These are phyloP conservation scores for Leccinum pallidistipes DNA, from an alignment of 1,284 basidiomycete species.

Conservation along the genomic window DNA sequence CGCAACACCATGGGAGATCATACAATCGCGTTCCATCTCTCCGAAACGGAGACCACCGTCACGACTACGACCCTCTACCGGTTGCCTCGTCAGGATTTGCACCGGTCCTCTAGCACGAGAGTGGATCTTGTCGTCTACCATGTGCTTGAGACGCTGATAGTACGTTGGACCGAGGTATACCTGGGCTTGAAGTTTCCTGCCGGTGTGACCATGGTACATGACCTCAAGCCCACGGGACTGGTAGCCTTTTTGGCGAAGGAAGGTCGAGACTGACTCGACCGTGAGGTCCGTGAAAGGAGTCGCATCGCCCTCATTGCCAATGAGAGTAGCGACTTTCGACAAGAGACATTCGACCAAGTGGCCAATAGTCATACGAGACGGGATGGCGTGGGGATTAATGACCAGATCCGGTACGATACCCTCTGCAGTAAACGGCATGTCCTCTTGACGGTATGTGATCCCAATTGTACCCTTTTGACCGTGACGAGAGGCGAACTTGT, in stretches of 20 bases:
- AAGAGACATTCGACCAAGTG: slow-evolving; percentile 99
- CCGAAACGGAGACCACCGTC: slow-evolving; percentile 99
- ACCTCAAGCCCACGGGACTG: slow-evolving; percentile 96
- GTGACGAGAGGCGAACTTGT: slow-evolving; percentile 99
- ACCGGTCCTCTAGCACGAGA: slow-evolving; percentile 96
- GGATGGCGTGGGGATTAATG: slow-evolving; percentile 99
- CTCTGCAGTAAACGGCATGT: slow-evolving; percentile 98
- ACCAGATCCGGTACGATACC: slow-evolving; percentile 96
- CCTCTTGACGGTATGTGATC: slow-evolving; percentile 98
- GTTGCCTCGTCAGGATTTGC: slow-evolving; percentile 96
- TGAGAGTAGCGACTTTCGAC: slow-evolving; percentile 94
- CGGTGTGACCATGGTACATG: slow-evolving; percentile 99
- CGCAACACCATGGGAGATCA: slow-evolving; percentile 99
- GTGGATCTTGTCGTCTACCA: slow-evolving; percentile 99
- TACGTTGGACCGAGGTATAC: slow-evolving; percentile 99
- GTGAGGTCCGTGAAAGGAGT: slow-evolving; percentile 99
- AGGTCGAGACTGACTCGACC: slow-evolving; percentile 89
- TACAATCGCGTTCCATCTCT: slow-evolving; percentile 99
- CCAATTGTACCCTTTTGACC: slow-evolving; percentile 99
- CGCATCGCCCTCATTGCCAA: slow-evolving; percentile 96
- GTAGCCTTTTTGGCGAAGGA: slow-evolving; percentile 84
- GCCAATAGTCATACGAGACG: slow-evolving; percentile 99
- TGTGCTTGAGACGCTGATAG: slow-evolving; percentile 99
- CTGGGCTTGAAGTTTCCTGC: slow-evolving; percentile 95
- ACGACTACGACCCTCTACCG: slow-evolving; percentile 98